Base-by-base conservation (phyloP, 805 yeast species). In the Pichia californica region DNA sequence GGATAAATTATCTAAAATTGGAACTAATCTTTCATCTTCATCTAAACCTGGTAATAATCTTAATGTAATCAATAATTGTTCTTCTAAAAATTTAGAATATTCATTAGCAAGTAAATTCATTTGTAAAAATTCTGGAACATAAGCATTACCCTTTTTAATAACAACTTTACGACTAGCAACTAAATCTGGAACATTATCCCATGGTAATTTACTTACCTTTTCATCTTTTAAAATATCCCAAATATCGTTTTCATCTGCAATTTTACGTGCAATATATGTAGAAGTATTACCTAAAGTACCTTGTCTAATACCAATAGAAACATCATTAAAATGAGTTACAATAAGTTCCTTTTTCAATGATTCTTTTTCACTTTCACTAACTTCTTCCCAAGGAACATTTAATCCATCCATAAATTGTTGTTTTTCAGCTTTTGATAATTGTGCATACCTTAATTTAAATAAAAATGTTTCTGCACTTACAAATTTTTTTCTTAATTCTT, bases 11-110 rank as follows among this genome's bases (percentile, higher is more conserved):
- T 79, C 79, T 49, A 93, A 69, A 25, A 93, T 78, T 1, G 97
- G 97, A 40, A 88, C 66, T 36, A 93, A 65, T 45, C 99, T 71
- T 58, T 88, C 94, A 57, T 88, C 96, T 66, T 91, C 98, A 57
- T 88, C 96, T 44, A 91, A 67, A 10, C 89, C 72, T 7, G 96
- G 94, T 43, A 88, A 66, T 18, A 84, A 74, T 57, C 83, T 84
- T 53, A 88, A 80, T 0, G 97, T 86, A 37, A 70, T 64, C 19
- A 79, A 64, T 50, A 93, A 68, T 18, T 79, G 76, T 15, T 62
- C 58, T 3, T 61, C 58, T 41, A 89, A 65, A 44, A 67, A 61
- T 31, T 68, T 71, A 29, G 77, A 67, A 59, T 82, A 91, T 58
- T 88, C 96, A 33, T 70, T 73, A 0, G 83, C 64, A 26, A 93